These are phyloP conservation scores for Podosphaera xanthii DNA, from an alignment of 2,329 filamentous ascomycete genomes.

Conservation along the genomic window DNA sequence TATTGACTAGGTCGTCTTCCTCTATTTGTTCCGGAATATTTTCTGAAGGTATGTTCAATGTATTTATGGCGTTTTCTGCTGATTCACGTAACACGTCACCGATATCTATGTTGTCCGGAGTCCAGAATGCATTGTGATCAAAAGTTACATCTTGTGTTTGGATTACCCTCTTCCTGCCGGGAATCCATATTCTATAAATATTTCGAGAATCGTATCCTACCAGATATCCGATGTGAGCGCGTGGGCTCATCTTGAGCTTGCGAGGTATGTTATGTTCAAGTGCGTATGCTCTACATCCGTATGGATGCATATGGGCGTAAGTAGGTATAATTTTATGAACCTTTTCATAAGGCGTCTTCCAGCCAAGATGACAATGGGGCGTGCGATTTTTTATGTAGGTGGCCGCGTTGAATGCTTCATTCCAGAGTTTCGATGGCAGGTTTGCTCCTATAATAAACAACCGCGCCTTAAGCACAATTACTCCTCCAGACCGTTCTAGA, in stretches of 20 bases:
- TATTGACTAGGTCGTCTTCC: neutral
- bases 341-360: neutral
- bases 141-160: too few relatives aligned
- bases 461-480: neutral
- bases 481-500: neutral
- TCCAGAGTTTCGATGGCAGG: neutral
- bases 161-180: too few relatives aligned
- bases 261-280: conserved; percentile 1
- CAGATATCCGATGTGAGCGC: neutral
- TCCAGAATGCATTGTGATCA: neutral
- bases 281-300: conserved; percentile 1
- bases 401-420: neutral
- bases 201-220: neutral
- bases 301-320: neutral
- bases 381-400: too few relatives aligned
- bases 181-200: neutral
- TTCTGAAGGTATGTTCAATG: neutral
- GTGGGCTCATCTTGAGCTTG: neutral
- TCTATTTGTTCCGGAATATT: neutral
- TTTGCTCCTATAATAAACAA: neutral
- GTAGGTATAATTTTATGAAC: neutral
- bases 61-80: neutral
- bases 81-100: neutral
- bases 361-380: too few relatives aligned
- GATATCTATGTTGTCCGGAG: neutral